Evolutionary conservation across 768 basidiomycete species (phyloP).

Genomic region (Podaxis sp.): DNA sequence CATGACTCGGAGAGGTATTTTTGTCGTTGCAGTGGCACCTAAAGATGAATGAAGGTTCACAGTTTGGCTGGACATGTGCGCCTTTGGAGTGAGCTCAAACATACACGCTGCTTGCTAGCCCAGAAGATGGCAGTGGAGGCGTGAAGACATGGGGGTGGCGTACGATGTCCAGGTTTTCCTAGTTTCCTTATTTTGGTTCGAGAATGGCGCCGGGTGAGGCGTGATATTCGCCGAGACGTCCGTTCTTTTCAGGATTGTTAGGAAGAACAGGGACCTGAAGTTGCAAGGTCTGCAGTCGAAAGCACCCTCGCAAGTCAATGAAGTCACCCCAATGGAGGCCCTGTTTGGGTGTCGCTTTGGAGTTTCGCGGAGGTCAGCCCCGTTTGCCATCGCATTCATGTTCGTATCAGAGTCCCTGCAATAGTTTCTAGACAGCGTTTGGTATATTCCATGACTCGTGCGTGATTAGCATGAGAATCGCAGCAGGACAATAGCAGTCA

Average conservation of each 20-base stretch:
- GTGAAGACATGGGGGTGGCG: conserved; percentile 38
- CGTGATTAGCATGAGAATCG: background rate
- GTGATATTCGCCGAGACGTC: conserved; percentile 25
- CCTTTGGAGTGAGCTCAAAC: conserved; percentile 40
- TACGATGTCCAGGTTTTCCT: conserved; percentile 34
- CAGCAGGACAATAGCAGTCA: background rate
- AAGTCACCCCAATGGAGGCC: background rate
- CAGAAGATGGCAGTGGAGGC: conserved; percentile 33
- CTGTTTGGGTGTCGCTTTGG: background rate
- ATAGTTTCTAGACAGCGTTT: background rate
- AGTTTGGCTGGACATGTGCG: conserved; percentile 44
- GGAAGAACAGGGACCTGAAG: conserved; percentile 17
- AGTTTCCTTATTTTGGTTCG: background rate
- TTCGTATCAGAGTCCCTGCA: background rate
- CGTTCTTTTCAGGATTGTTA: conserved; percentile 33
- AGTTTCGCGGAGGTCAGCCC: background rate
- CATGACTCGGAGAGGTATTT: conserved; percentile 28
- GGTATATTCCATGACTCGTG: background rate
- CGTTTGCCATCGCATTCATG: background rate
- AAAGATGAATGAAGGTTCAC: background rate
- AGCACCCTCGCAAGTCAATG: background rate
- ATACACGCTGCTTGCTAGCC: conserved; percentile 35
- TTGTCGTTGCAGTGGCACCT: background rate
- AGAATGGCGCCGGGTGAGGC: background rate
- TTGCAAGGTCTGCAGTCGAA: background rate